Conservation (phyloP, 2,329 filamentous ascomycete genomes). For the Sarocladium strictum region DNA sequence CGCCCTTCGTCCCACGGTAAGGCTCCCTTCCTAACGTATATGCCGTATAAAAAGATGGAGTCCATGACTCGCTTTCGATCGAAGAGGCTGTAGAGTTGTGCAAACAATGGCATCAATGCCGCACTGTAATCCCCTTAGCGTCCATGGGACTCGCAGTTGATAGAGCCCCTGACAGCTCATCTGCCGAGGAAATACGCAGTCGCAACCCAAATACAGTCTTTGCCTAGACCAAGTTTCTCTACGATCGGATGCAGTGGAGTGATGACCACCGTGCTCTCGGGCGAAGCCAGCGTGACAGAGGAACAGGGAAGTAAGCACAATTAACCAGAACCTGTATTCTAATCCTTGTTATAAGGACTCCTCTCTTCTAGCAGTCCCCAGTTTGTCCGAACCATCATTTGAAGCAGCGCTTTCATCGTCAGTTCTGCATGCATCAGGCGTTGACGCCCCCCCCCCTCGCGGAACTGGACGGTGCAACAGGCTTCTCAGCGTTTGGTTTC, state of each 20-base stretch:
- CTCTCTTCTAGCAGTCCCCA: not conserved
- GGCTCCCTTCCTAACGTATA: conserved; percentile 23
- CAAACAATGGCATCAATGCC: conserved; percentile 14
- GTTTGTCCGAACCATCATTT: too few species aligned
- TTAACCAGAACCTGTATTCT: conserved; percentile 9
- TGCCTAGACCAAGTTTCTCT: conserved; percentile 16
- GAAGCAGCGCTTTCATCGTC: too few species aligned
- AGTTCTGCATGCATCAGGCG: too few species aligned
- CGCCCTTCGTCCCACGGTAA: conserved; percentile 32
- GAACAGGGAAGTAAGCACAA: conserved; percentile 1
- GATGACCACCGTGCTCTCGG: conserved; percentile 15
- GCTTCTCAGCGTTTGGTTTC: too few species aligned
- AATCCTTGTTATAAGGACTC: conserved; percentile 6
- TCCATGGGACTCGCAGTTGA: too few species aligned
- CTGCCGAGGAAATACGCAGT: conserved; percentile 20
- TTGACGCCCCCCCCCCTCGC: too few species aligned
- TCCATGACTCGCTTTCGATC: conserved; percentile 18
- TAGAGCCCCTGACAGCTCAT: not conserved
- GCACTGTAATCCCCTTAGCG: not conserved
- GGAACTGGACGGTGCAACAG: too few species aligned
- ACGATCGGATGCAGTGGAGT: conserved; percentile 22
- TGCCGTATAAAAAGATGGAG: not conserved
- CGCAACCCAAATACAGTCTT: conserved; percentile 23
- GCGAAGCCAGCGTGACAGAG: not conserved
- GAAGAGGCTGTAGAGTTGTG: conserved; percentile 20